phyloP scores from a whole-genome alignment of 2,329 filamentous ascomycete genomes.

The Cercospora sesami region DNA sequence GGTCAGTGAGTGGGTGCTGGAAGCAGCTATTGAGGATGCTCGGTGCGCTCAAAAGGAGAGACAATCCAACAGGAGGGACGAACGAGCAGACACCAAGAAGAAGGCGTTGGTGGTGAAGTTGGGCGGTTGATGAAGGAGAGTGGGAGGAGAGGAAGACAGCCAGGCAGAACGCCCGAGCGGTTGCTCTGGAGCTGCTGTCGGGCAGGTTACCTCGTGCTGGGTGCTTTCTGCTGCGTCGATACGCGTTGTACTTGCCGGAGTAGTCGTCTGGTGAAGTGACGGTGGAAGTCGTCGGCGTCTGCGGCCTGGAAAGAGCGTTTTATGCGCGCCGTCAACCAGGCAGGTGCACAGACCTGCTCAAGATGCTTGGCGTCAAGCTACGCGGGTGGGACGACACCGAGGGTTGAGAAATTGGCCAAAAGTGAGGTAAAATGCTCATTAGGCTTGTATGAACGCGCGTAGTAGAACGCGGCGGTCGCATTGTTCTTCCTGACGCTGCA shows the following conservation, averaged over 20 bases:
- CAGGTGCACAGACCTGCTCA: slow-evolving; percentile 6
- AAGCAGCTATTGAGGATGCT: slow-evolving; percentile 26
- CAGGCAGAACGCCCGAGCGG: slow-evolving; percentile 1
- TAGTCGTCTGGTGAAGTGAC: slow-evolving; percentile 5
- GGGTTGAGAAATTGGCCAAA: neutral
- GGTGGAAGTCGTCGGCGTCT: slow-evolving; percentile 11
- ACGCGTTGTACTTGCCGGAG: slow-evolving; percentile 12
- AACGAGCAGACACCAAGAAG: slow-evolving; percentile 26
- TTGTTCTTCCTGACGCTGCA: neutral
- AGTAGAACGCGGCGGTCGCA: neutral
- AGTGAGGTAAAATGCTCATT: neutral
- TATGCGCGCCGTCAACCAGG: neutral
- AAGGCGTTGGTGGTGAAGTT: slow-evolving; percentile 20
- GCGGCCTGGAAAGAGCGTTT: slow-evolving; percentile 7
- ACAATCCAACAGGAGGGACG: slow-evolving; percentile 33
- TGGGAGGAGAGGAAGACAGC: slow-evolving; percentile 15
- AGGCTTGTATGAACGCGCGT: neutral
- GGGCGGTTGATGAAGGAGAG: slow-evolving; percentile 17
- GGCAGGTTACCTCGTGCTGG: neutral
- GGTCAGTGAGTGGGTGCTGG: slow-evolving; percentile 25
- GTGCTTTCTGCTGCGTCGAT: slow-evolving; percentile 2
- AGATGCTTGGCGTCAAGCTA: slow-evolving; percentile 1
- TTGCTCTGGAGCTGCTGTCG: slow-evolving; percentile 5
- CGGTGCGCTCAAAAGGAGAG: slow-evolving; percentile 8
- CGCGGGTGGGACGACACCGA: neutral